Base-by-base conservation (phyloP, 345 rosid genomes). In the Euphorbia lathyris region DNA sequence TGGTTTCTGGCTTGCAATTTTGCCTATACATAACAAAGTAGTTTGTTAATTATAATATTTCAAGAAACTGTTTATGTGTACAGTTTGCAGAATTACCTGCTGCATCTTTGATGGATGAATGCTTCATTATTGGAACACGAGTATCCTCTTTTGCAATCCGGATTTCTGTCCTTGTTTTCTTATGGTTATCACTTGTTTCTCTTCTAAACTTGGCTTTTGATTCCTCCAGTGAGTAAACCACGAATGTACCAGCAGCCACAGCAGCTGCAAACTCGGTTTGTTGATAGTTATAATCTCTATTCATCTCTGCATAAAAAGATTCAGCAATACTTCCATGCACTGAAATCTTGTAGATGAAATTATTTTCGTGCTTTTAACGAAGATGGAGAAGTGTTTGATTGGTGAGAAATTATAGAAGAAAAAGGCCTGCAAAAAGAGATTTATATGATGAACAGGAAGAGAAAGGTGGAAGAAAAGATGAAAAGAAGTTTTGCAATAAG, bases 201-300 rank as follows among this genome's bases (percentile, higher is more conserved):
- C 78, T 77, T 27, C 68, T 57, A 19, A 58, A 26, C 34, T 72
- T 69, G 20, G 57, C 70, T 59, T 74, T 80, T 3, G 77, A 75
- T 67, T 82, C 92, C 43, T 86, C 88, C 17, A 70, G 47, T 4
- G 85, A 72, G 73, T 34, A 58, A 40, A 88, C 68, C 47, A 82
- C 77, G 26, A 74, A 86, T 56, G 95, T 83, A 53, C 77, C 80
- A 7, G 92, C 95, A 42, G 89, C 92, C 43, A 88, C 88, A 48
- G 90, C 87, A 56, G 71, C 70, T 38, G 87, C 86, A 47, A 75
- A 81, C 77, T 85, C 86, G 4, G 73, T 63, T 9, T 84, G 78
- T 66, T 68, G 52, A 56, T 58, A 4, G 53, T 74, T 77, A 47
- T 77, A 74, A 30, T 71, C 62, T 65, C 29, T n/a, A 50, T 65